A percentile compares a stretch with the other conserved stretches of the same genome.
Evolutionary conservation across 371 early-diverging fungal species (phyloP).

Genomic region (Mucor racemosus): DNA sequence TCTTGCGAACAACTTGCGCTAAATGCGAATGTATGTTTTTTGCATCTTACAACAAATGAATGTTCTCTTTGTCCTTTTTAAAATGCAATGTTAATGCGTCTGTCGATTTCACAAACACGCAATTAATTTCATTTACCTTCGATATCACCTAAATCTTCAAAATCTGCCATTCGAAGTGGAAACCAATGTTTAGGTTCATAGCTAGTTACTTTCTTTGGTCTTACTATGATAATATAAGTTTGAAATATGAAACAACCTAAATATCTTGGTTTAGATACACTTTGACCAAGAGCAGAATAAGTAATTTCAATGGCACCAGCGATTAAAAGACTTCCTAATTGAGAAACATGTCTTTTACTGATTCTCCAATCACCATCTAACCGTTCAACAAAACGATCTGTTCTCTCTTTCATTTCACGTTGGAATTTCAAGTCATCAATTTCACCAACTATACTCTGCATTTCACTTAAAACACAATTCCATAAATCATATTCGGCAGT

Average conservation of each 20-base stretch:
- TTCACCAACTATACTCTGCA: conserved; percentile 42
- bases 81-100: neutral
- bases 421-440: conserved; percentile 41
- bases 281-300: conserved; percentile 44
- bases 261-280: conserved; percentile 44
- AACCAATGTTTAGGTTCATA: conserved; percentile 68
- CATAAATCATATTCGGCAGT: conserved; percentile 32
- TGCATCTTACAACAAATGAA: conserved; percentile 44
- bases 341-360: conserved; percentile 30
- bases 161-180: conserved; percentile 53
- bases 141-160: conserved; percentile 48
- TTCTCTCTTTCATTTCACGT: conserved; percentile 41
- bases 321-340: conserved; percentile 40
- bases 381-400: conserved; percentile 43
- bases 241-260: conserved; percentile 62
- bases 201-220: conserved; percentile 54
- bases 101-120: neutral
- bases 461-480: conserved; percentile 30
- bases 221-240: conserved; percentile 56
- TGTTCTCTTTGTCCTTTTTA: conserved; percentile 36
- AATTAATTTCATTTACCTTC: conserved; percentile 28
- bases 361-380: conserved; percentile 48
- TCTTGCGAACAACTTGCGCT: conserved; percentile 52
- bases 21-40: conserved; percentile 51
- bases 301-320: conserved; percentile 53